phyloP scores from a whole-genome alignment of 345 rosid genomes.

The Aurinia saxatilis region DNA sequence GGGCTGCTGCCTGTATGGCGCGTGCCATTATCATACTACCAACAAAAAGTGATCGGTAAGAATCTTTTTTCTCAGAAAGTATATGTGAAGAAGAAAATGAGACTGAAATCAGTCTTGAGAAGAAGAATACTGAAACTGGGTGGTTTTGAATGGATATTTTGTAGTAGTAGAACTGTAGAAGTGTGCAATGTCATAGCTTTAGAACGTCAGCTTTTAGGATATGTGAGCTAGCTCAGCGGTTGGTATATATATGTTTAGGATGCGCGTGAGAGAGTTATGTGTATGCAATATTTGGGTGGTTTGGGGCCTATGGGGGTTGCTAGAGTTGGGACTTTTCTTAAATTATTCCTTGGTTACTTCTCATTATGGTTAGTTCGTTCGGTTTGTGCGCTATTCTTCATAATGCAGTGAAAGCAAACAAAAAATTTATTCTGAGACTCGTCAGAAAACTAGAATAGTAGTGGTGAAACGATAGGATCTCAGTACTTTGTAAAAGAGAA shows the following conservation, averaged over 20 bases:
- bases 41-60: conserved; percentile 75
- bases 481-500: conserved; percentile 1
- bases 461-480: background rate
- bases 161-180: background rate
- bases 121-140: background rate
- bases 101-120: background rate
- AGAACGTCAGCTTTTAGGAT: background rate
- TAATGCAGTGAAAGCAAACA: background rate
- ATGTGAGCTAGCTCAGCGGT: background rate
- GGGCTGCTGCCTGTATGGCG: conserved; percentile 83
- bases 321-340: background rate
- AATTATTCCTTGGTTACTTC: background rate
- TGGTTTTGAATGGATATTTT: background rate
- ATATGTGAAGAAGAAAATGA: background rate
- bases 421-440: background rate
- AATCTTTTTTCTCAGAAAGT: background rate
- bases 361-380: background rate
- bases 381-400: background rate
- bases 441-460: background rate
- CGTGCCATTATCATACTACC: conserved; percentile 90
- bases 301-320: background rate
- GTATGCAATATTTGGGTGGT: background rate
- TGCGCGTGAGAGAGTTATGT: background rate
- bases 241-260: background rate
- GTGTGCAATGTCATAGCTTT: background rate